Base-by-base conservation (phyloP, 2,329 filamentous ascomycete species). In the Paraconiothyrium brasiliense region DNA sequence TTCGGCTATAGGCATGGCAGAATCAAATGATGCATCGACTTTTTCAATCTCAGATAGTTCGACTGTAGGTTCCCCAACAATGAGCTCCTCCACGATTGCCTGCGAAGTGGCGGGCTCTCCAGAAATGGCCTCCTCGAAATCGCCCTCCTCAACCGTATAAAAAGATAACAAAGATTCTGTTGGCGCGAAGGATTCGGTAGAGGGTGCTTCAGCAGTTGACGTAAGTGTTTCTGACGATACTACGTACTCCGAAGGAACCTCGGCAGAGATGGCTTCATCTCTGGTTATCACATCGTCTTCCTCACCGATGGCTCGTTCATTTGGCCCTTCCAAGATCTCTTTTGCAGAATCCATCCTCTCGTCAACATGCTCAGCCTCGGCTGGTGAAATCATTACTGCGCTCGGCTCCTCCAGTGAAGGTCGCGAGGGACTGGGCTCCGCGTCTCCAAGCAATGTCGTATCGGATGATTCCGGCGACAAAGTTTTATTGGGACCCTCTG, bases 21-120 rank as follows among this genome's bases (percentile, higher is more conserved):
- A 54, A 20, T 32, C 37, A 54, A 54, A 37, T 54, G 51, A 37
- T 20, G 37, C 37, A 13, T 44, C 51, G 20, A 44, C 4, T 20
- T 44, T 24, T 54, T 44, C 37, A 14, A 24, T 20, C 7, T 13
- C 22, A 52, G n/a, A 22, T 39, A n/a, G 49, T 37, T 54, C 51
- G 9, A 13, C 35, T 20, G 10, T 16, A 20, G 49, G 34, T 39
- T 24, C 16, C 35, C 30, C 35, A 22, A 22, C 35, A 43, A 4
- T 30, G 13, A 22, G 22, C 24, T 34, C 39, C 22, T 20, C 39
- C 14, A 34, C 39, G 20, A 39, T n/a, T 8, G 20, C 9, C 13
- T 39, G 27, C 27, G 27, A 30, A 30, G 13, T 7, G 30, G 16
- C 16, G 3, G 14, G 16, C 30, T n/a, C 30, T 20, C 16, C 14